Evolutionary conservation across 768 basidiomycete species (phyloP), one percentile per base, ranked within the genome.

Genomic region (Hericium erinaceus): DNA sequence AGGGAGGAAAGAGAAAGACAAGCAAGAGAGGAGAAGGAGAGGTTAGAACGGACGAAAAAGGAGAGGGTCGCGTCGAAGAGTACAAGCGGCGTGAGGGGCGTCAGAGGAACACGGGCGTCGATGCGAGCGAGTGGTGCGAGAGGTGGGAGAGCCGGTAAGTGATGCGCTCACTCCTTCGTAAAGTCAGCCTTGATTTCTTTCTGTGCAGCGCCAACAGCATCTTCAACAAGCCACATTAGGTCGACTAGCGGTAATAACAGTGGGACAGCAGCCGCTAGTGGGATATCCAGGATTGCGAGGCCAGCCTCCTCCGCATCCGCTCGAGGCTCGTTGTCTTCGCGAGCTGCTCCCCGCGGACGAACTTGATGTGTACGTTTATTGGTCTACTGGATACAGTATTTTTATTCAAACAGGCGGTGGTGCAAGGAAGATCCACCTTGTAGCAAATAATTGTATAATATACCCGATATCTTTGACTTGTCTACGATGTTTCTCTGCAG

Each of bases 101-200:
- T 88, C 33, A 78, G 86, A 55, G 89, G 87, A 3, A 92, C 83
- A 5, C 77, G 83, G 48, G 85, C 82, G 1, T 86, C 81, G 12
- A 74, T 78, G 74, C 79, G 82, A 58, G 80, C 76, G 39, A 68
- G 72, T 28, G 46, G 46, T 7, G 49, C 56, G 20, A n/a, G 55
- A 26, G 61, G 60, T 44, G 39, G 55, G 39, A 54, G 62, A 37
- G 51, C 48, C 22, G 53, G 62, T 63, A 39, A 20, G 54, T 39
- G 56, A 18, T 11, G 16, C 46, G 5, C 11, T 4, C 8, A 26
- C 4, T 48, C 40, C 8, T 44, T 40, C 6, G 28, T 15, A 51
- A 24, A 2, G 13, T 51, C 20, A 33, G 15, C 16, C 49, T 16
- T 16, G 26, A 9, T 16, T 7, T 10, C 6, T 15, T 51, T 15